These are phyloP conservation scores for Fusarium buharicum DNA, from an alignment of 2,329 filamentous ascomycete genomes.

Conservation along the genomic window DNA sequence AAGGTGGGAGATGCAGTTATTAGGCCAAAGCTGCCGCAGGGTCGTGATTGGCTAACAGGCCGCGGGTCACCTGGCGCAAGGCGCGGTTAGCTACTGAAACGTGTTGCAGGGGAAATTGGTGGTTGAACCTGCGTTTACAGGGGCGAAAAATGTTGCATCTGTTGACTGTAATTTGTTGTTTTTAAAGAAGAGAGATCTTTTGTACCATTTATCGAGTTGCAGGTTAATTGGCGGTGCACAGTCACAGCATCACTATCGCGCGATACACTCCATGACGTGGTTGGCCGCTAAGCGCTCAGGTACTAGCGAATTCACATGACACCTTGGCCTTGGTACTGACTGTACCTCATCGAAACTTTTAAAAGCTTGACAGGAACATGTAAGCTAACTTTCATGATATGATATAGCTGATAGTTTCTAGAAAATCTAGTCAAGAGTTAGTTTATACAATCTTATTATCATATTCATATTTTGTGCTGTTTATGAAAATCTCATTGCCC, in stretches of 20 bases:
- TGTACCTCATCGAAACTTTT: background rate
- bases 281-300: slow-evolving; percentile 29
- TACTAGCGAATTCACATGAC: background rate
- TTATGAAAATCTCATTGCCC: no score
- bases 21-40: slow-evolving; percentile 37
- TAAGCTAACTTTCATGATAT: background rate
- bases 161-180: background rate
- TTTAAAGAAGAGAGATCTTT: background rate
- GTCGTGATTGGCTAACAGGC: slow-evolving; percentile 39
- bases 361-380: slow-evolving; percentile 1
- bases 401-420: no score
- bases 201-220: background rate
- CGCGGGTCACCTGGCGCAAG: slow-evolving; percentile 31
- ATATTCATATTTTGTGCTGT: background rate
- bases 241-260: background rate
- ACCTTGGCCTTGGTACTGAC: background rate
- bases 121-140: slow-evolving; percentile 7
- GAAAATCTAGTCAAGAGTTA: background rate
- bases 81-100: slow-evolving; percentile 39
- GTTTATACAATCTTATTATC: background rate
- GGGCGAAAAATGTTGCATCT: slow-evolving; percentile 1
- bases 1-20: slow-evolving; percentile 42
- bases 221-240: background rate
- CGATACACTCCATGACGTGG: slow-evolving; percentile 30
- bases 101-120: slow-evolving; percentile 11